Conservation (phyloP, 2,329 filamentous ascomycete species). For the Didymella pinodella region DNA sequence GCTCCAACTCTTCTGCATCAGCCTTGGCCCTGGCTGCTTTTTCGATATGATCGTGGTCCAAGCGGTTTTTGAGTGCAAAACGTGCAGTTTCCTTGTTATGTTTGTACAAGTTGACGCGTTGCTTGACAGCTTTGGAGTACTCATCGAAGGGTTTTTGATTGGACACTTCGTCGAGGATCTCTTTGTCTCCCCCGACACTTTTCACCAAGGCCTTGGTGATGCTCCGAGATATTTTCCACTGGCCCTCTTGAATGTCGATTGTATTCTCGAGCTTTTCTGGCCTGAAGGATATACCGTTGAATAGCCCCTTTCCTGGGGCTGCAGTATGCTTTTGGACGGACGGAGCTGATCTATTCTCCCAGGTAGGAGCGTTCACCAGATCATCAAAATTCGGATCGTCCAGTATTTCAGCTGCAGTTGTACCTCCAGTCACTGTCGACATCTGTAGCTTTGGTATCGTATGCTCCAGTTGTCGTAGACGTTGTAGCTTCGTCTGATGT, state of each 20-base stretch:
- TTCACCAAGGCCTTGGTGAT: not conserved
- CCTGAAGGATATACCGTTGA: not conserved
- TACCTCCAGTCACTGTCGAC: not conserved
- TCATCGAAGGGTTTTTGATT: not conserved
- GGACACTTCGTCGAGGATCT: not conserved
- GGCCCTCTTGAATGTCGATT: not conserved
- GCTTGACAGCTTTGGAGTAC: not conserved
- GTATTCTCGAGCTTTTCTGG: not conserved
- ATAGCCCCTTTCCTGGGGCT: too few relatives aligned
- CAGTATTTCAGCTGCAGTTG: not conserved
- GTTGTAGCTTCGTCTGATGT: not conserved
- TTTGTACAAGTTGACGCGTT: not conserved
- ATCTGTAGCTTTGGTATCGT: not conserved
- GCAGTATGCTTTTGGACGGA: not conserved
- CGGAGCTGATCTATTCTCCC: not conserved
- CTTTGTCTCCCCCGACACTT: not conserved
- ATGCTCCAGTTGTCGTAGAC: not conserved
- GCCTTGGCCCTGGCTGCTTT: not conserved
- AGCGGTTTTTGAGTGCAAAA: not conserved
- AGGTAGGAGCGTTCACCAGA: not conserved
- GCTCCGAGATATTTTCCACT: not conserved
- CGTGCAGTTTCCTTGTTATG: not conserved
- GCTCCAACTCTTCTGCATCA: conserved; percentile 7
- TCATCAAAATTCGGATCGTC: not conserved
- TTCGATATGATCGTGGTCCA: not conserved